Base-by-base conservation (phyloP, 768 basidiomycete species). In the Suillus ampliporus region DNA sequence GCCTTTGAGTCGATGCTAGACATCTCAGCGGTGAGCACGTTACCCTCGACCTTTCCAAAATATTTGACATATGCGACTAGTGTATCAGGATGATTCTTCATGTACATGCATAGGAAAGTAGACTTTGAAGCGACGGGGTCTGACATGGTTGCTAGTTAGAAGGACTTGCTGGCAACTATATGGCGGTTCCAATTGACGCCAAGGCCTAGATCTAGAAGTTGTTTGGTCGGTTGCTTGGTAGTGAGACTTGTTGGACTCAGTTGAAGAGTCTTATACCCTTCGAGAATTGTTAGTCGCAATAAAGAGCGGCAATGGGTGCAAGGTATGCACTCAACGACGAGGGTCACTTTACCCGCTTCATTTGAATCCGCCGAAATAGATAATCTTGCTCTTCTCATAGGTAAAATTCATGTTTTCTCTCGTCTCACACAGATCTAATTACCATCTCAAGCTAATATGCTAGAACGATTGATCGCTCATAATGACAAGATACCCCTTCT, bases 401-500 rank as follows among this genome's bases (percentile, higher is more conserved):
- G 95, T 96, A 74, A 76, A 63, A 43, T 61, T 10, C 44, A 28
- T 13, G 75, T 77, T 51, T 69, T 60, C 35, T 52, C 60, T 62
- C 61, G 48, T 44, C n/a, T 61, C 64, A 48, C 38, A 44, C 60
- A 47, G 59, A 61, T 60, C 60, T 13, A 64, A 66, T 71, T 64
- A 65, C 62, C 60, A 53, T 51, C 66, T 75, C 34, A 75, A 96
- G 95, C 94, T 70, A 92, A 96, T 78, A 99, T 99, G 96, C 87
- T 99, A 69, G 88, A 95, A 73, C 91, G 95, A 66, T 82, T 99
- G 71, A 95, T 97, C 78, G 82, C 85, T 60, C 94, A 97, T 85
- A 99, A 99, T 83, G 97, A 99, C 82, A 88, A 86, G 74, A 95
- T 99, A 76, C 91, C 94, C 61, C 82, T 99, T 65, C 88, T 89